Evolutionary conservation across 331 rosid genomes (phyloP), one percentile per base, ranked within the genome.

Genomic region (Dryas integrifolia): DNA sequence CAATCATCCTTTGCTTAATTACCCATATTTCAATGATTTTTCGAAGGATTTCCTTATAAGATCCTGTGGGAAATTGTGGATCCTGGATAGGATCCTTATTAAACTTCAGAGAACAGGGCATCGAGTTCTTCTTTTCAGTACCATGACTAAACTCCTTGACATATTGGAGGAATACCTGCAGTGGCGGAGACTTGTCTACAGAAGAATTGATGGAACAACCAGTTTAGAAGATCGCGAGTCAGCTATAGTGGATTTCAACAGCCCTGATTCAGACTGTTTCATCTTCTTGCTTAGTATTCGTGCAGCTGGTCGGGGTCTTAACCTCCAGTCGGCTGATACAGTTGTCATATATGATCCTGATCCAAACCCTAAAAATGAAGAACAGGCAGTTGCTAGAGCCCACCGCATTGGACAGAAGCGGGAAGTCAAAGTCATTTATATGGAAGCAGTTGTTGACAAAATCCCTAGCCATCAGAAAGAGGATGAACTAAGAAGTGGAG

Each of bases 231-330:
- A 95, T 80, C 99, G 99, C 65, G 99, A 95, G 79, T 86, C 97
- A 14, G 99, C 99, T 69, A 95, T 95, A 76, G 87, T 90, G 70
- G 99, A 95, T 82, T 95, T 95, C 55, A 95, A 95, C 82, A 81
- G 92, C 72, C 89, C 97, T 55, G 77, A 7, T 77, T 86, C 99
- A 24, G 94, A 90, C 65, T 86, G 94, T 77, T 95, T 95, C 85
- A 95, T 95, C 81, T 95, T 95, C 89, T 83, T 95, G 88, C 98
- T 92, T 69, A 95, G 99, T 71, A 95, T 95, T 80, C 96, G 99
- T 65, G 99, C 99, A n/a, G 99, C 99, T 72, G 99, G 99, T 41
- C 80, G 99, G 72, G 99, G 99, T 79, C 99, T 95, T 80, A 95
- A 95, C 81, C 99, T 95, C 78, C 99, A 95, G 82, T 80, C 99